Evolutionary conservation across 2,329 filamentous ascomycete genomes (phyloP), one percentile per base, ranked within the genome.

Genomic region (Tolypocladium cylindrosporum): DNA sequence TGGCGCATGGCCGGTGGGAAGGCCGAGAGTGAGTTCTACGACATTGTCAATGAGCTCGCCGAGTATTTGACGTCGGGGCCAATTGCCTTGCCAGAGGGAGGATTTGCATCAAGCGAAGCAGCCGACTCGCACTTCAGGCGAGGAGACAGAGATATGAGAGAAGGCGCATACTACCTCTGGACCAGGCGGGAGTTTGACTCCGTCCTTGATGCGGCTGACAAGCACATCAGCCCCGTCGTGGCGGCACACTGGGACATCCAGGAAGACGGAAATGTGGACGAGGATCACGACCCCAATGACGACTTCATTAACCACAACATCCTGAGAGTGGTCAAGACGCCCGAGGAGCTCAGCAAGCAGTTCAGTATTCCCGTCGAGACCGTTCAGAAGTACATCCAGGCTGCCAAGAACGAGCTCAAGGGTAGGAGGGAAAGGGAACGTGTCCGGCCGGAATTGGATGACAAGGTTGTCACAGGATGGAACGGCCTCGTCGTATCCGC

Each of bases 281-380:
- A 87, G 4, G 83, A 87, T 57, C 85, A 93, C 64, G 94, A 99
- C 68, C 87, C 90, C 0, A 89, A 96, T 66, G 93, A 97, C 68
- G 93, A 97, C 67, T 93, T 97, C 60, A 87, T 96, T 67, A 91
- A 93, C 66, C 91, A 96, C 69, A 99, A 97, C 67, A 91, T 96
- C 6, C 74, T 97, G 2, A 84, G 85, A 42, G 80, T 96, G 34
- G 82, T 82, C 41, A 85, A 82, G 60, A 88, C 86, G 0, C 79
- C 85, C 0, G 78, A 81, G 24, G 84, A 88, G 53, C 77, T 99
- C 9, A 87, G 88, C 16, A 83, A 83, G 58, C 87, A 94, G 64
- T 89, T 96, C 65, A 86, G 85, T 1, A 77, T 93, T 16, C 80
- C 86, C 0, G 83, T 86, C 58, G 80, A 85, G 1, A 87, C 91